phyloP scores from a whole-genome alignment of 2,329 filamentous ascomycete genomes.

The Aspergillus tanneri region DNA sequence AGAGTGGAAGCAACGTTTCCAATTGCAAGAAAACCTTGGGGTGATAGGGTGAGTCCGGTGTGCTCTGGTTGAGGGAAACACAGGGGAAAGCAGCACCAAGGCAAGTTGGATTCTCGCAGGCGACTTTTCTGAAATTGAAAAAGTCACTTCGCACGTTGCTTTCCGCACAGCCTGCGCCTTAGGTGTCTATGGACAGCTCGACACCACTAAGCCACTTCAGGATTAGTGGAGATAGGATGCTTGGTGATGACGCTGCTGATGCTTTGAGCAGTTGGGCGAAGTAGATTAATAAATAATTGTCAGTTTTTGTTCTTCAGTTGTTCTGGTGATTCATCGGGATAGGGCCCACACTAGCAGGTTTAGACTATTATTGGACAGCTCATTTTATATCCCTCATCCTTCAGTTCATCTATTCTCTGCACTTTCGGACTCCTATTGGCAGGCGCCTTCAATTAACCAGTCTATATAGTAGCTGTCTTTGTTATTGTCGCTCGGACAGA shows the following conservation, averaged over 20 bases:
- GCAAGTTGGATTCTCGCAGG: conserved; percentile 9
- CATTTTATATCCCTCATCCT: too few relatives aligned
- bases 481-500: too few relatives aligned
- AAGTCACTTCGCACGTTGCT: conserved; percentile 35
- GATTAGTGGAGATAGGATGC: conserved; percentile 9
- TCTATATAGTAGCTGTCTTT: neutral
- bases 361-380: too few relatives aligned
- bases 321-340: too few relatives aligned
- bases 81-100: conserved; percentile 14
- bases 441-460: too few relatives aligned
- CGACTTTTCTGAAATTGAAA: conserved; percentile 31
- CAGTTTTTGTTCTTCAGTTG: too few relatives aligned
- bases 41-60: conserved; percentile 23
- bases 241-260: neutral
- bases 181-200: conserved; percentile 28
- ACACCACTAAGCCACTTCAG: conserved; percentile 17
- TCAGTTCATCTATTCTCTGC: too few relatives aligned
- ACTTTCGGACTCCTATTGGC: too few relatives aligned
- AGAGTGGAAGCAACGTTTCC: neutral
- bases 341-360: too few relatives aligned
- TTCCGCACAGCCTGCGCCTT: conserved; percentile 28
- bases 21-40: neutral
- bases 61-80: conserved; percentile 21
- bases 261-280: too few relatives aligned
- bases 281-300: too few relatives aligned